Evolutionary conservation across 225 moss, liverwort and hornwort genomes (phyloP).

Genomic region (Pseudoscleropodium purum): DNA sequence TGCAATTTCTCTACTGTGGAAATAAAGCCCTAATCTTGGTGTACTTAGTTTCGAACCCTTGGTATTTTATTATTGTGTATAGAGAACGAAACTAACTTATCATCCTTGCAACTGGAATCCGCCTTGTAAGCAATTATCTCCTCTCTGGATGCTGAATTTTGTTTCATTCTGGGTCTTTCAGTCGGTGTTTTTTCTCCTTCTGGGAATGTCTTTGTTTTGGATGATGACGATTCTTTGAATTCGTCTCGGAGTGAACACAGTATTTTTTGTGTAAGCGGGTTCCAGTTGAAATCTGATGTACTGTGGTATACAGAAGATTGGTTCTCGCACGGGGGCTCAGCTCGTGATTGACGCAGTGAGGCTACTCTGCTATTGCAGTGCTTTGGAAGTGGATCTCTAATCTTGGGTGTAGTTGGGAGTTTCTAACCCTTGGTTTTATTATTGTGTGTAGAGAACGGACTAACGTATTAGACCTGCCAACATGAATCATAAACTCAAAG

Average conservation of each 20-base stretch:
- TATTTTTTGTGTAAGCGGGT: background rate
- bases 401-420: background rate
- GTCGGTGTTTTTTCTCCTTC: background rate
- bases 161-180: background rate
- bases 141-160: background rate
- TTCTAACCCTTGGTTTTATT: background rate
- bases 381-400: background rate
- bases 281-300: background rate
- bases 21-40: background rate
- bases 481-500: slow-evolving; percentile 31
- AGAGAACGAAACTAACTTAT: background rate
- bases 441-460: slow-evolving; percentile 7
- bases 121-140: background rate
- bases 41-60: background rate
- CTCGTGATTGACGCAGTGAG: background rate
- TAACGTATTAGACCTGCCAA: background rate
- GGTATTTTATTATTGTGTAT: background rate
- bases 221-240: background rate
- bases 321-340: background rate
- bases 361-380: background rate
- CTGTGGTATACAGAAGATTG: background rate
- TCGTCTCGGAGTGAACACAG: background rate
- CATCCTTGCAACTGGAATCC: background rate
- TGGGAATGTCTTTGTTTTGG: background rate
- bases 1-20: background rate